A percentile compares a stretch with the other conserved stretches of the same genome.
These are phyloP conservation scores for Aspergillus melleus DNA, from an alignment of 2,329 filamentous ascomycete species.

Conservation along the genomic window DNA sequence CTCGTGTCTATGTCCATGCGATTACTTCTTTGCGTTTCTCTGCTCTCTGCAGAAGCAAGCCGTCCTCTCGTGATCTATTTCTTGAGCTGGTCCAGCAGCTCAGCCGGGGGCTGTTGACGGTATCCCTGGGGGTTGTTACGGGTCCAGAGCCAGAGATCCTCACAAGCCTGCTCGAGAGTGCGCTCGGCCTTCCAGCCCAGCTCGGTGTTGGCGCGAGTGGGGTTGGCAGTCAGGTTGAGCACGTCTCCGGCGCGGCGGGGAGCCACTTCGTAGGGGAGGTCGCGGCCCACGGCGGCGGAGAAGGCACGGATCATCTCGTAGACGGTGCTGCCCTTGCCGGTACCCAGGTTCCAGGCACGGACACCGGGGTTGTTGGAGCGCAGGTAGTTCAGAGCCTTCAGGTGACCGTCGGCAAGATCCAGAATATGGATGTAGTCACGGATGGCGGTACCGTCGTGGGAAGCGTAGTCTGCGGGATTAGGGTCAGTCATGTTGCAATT, in stretches of 20 bases:
- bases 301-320: constrained; percentile 98
- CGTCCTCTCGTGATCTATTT: constrained; percentile 25
- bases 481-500: not conserved
- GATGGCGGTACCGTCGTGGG: constrained; percentile 49
- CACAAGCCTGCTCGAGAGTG: constrained; percentile 88
- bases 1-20: constrained; percentile 6
- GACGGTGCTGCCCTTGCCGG: constrained; percentile 90
- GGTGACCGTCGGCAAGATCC: constrained; percentile 53
- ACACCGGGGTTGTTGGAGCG: constrained; percentile 69
- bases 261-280: constrained; percentile 83
- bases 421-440: constrained; percentile 74
- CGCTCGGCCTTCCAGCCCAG: constrained; percentile 88
- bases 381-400: constrained; percentile 68
- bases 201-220: constrained; percentile 81
- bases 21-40: not conserved
- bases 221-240: constrained; percentile 90
- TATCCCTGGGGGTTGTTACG: constrained; percentile 96
- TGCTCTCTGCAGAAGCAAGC: not conserved
- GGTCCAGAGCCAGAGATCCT: constrained; percentile 95
- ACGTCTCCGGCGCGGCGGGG: constrained; percentile 85
- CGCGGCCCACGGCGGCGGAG: constrained; percentile 77
- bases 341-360: constrained; percentile 94
- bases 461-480: constrained; percentile 70
- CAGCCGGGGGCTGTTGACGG: constrained; percentile 82
- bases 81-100: constrained; percentile 63